phyloP scores from a whole-genome alignment of 2,329 filamentous ascomycete genomes.

The Fusarium drepaniforme region DNA sequence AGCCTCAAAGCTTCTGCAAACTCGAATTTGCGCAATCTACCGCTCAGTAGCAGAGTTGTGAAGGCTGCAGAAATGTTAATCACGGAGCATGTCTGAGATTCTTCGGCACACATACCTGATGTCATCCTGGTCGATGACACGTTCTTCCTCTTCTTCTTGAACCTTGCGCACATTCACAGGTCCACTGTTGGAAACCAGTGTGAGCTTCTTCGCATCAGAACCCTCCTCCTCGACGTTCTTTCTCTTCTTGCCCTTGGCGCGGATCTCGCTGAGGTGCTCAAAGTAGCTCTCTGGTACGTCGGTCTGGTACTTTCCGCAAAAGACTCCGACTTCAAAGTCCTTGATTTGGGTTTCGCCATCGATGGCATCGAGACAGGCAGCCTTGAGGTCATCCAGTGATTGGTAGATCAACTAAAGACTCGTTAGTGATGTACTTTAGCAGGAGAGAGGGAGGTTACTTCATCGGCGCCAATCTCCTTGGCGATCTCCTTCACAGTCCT shows the following conservation, averaged over 20 bases:
- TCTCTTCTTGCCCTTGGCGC: conserved; percentile 71
- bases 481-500: conserved; percentile 54
- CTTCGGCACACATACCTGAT: conserved; percentile 13
- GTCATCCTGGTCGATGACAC: conserved; percentile 13
- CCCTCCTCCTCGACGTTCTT: conserved; percentile 15
- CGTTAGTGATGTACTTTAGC: neutral
- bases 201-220: conserved; percentile 41
- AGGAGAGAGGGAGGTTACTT: conserved; percentile 66
- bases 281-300: conserved; percentile 85
- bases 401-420: conserved; percentile 65
- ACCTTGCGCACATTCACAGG: conserved; percentile 10
- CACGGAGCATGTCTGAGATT: accelerated
- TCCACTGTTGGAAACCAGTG: conserved; percentile 6
- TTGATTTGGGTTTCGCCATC: conserved; percentile 64
- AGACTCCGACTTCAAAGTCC: conserved; percentile 91
- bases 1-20: neutral
- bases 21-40: neutral
- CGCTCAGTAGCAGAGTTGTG: conserved; percentile 24
- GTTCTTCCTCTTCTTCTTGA: neutral
- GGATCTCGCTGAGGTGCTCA: conserved; percentile 78
- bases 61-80: conserved; percentile 16
- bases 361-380: conserved; percentile 79
- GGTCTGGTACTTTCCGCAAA: conserved; percentile 89
- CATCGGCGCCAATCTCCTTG: conserved; percentile 56
- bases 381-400: conserved; percentile 75